Conservation (phyloP, 257 asterid species). For the Fraxinus anomala region DNA sequence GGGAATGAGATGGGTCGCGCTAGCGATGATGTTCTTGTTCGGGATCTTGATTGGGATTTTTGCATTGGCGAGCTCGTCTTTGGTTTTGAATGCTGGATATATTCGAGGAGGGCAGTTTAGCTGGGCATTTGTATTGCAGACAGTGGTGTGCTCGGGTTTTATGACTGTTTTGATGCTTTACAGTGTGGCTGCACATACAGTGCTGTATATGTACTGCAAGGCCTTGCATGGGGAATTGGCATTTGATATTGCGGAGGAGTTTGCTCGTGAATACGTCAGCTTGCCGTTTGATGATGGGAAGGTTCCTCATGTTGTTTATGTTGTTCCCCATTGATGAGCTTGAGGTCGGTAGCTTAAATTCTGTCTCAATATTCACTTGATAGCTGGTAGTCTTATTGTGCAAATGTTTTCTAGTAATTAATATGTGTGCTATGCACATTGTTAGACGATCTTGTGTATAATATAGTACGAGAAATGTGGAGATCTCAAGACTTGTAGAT, state of each 20-base stretch:
- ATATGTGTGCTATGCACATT: not conserved
- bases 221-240: conserved; percentile 87
- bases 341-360: not conserved
- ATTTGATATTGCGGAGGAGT: conserved; percentile 83
- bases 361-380: not conserved
- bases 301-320: conserved; percentile 7
- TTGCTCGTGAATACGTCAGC: conserved; percentile 69
- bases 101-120: conserved; percentile 5
- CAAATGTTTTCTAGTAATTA: not conserved
- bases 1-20: conserved; percentile 14
- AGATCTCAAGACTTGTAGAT: not conserved
- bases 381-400: not conserved
- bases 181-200: conserved; percentile 39
- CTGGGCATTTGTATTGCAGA: not conserved
- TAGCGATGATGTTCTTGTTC: not conserved
- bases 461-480: not conserved
- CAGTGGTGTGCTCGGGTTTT: not conserved
- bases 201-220: conserved; percentile 62
- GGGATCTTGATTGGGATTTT: not conserved
- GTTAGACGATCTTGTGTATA: not conserved
- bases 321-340: conserved; percentile 24
- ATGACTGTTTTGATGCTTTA: conserved; percentile 49
- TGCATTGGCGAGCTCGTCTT: not conserved
- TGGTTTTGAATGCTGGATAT: not conserved
- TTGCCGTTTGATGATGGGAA: conserved; percentile 82